These are phyloP conservation scores for Trypanosoma platydactyli DNA, from an alignment of 208 protist genomes.

Conservation along the genomic window DNA sequence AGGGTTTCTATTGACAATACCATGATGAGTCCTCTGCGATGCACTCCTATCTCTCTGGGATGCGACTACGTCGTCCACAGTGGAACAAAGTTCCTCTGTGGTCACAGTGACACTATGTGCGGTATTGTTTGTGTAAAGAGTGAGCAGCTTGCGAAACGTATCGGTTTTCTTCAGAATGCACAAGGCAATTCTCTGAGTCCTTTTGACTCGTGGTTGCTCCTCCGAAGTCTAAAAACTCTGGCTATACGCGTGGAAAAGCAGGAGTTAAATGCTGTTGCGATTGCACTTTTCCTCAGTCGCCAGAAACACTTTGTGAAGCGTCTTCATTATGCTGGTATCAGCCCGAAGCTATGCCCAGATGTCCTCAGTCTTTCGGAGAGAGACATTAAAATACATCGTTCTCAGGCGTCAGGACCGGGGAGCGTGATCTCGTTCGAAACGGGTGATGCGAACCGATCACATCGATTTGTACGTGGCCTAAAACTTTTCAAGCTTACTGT, in stretches of 20 bases:
- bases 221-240: conserved; percentile 95
- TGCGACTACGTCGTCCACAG: conserved; percentile 96
- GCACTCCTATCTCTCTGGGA: conserved; percentile 92
- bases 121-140: conserved; percentile 77
- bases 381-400: conserved; percentile 75
- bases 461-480: conserved; percentile 77
- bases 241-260: conserved; percentile 92
- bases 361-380: conserved; percentile 64
- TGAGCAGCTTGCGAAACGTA: conserved; percentile 54
- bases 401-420: conserved; percentile 56
- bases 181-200: conserved; percentile 89
- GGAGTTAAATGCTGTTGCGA: conserved; percentile 86
- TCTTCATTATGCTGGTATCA: conserved; percentile 92
- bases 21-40: conserved; percentile 95
- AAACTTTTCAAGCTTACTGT: conserved; percentile 93
- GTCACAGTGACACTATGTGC: conserved; percentile 94
- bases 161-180: conserved; percentile 93
- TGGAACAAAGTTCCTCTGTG: conserved; percentile 96
- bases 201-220: conserved; percentile 95
- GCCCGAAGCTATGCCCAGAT: conserved; percentile 61
- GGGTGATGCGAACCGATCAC: conserved; percentile 52
- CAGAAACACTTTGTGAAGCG: conserved; percentile 71
- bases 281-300: conserved; percentile 71
- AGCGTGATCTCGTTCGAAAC: conserved; percentile 80
- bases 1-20: conserved; percentile 96